Base-by-base conservation (phyloP, 2,329 filamentous ascomycete genomes). In the Zasmidium cellare region DNA sequence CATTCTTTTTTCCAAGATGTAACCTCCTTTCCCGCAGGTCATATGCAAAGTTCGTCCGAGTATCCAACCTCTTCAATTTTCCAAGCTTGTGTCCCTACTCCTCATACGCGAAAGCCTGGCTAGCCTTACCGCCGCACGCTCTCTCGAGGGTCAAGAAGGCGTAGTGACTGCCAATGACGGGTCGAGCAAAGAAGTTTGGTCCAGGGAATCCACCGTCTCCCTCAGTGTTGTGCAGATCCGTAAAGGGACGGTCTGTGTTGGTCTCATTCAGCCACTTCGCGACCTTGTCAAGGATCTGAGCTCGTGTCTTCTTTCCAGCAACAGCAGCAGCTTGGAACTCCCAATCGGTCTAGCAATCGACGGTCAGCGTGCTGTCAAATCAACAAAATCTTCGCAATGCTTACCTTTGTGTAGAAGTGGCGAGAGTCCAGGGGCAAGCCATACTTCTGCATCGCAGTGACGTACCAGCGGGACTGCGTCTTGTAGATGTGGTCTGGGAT, bases 301-400 rank as follows among this genome's bases (percentile, higher is more conserved):
- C 80, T 54, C 91, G 82, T 1, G 89, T 88, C 57, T 81, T 76
- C 70, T 84, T 83, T 65, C 85, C 86, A 3, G 90, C 84, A 3
- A 96, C 88, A 1, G 91, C 89, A 48, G 91, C 91, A 0, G 90
- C 89, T 73, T 94, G 92, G 72, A 96, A 92, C 67, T 94, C 88
- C 91, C 91, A 96, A 75, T 96, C 91, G 35, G 55, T 59, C 60
- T 41, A 41, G 16, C 7, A 41, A 5, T 6, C 11, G 7, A 14
- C 11, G n/a, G 20, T 23, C 20, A 24, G 20, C 12, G n/a, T 19
- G 25, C 88, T 91, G 76, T 28, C 11, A 11, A 11, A 28, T 11
- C 25, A 11, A 28, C 6, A 28, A 28, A 5, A 28, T 11, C 7
- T 41, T 16, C 12, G 16, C 35, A 5, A 18, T n/a, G n/a, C 35